Percentiles rank a stretch among this genome's conserved stretches.
Evolutionary conservation across 768 basidiomycete species (phyloP).

Genomic region (Lentinus tigrinus): DNA sequence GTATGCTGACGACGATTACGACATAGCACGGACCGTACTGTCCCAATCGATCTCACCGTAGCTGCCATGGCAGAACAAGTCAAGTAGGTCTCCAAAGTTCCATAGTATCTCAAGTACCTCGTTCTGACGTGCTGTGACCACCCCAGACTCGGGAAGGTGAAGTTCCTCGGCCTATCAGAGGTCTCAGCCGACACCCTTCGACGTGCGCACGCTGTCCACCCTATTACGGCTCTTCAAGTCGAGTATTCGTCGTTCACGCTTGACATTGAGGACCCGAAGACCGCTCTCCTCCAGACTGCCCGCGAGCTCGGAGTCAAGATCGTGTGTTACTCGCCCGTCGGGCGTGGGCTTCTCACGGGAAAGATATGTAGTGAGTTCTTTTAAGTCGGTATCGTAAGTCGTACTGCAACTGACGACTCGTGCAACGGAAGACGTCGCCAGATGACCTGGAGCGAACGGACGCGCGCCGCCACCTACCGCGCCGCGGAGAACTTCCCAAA

Average conservation of each 20-base stretch:
- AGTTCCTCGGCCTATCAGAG: constrained; percentile 32
- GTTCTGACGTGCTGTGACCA: background rate
- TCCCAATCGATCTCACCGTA: constrained; percentile 26
- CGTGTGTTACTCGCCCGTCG: constrained; percentile 43
- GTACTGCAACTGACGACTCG: too few species aligned
- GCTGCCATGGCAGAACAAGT: constrained; percentile 29
- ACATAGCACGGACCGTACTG: constrained; percentile 19
- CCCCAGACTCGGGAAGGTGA: constrained; percentile 22
- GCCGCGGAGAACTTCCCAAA: constrained; percentile 30
- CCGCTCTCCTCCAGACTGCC: constrained; percentile 38
- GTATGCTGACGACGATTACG: background rate
- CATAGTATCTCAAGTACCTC: too few species aligned
- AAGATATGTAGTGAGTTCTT: too few species aligned
- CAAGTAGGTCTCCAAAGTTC: too few species aligned
- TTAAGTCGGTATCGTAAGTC: too few species aligned
- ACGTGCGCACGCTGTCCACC: constrained; percentile 40
- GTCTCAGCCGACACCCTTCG: constrained; percentile 23
- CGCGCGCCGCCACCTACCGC: constrained; percentile 5
- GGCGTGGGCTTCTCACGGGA: constrained; percentile 31
- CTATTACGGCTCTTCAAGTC: constrained; percentile 43
- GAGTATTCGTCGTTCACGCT: constrained; percentile 46
- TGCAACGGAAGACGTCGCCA: constrained; percentile 25
- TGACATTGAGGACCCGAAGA: constrained; percentile 38
- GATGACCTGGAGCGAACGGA: constrained; percentile 32
- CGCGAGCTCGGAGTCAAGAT: constrained; percentile 44